Evolutionary conservation across 768 basidiomycete genomes (phyloP), one percentile per base, ranked within the genome.

Genomic region (Lenzites betulinus): DNA sequence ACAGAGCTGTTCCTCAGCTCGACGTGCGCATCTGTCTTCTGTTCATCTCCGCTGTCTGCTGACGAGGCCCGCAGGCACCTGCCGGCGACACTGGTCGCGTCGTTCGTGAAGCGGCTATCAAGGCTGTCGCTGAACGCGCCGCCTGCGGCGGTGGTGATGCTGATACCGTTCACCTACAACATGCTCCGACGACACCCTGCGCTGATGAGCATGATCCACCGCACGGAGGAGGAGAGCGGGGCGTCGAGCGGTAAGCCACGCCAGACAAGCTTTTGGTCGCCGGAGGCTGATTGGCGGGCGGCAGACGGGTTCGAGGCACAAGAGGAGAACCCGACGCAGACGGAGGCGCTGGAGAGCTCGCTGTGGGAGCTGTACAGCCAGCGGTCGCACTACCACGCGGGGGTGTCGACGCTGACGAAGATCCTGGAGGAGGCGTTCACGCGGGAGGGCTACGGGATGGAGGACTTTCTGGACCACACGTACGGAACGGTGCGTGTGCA

Each of bases 391-490:
- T 98, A 98, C 70, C 87, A 95, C 62, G 77, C 90, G 1, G 83
- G 86, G 1, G 89, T 96, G n/a, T 86, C 92, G n/a, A 92, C 92
- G 0, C 73, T 98, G 47, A 87, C 86, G 28, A 88, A 88, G 69
- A 88, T 99, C 55, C 92, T 97, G 66, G 81, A 81, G 13, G 94
- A 95, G 70, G 88, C 90, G 5, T 97, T 99, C 75, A 98, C 93
- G n/a, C 98, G 96, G 70, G 92, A 89, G 18, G 81, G 79, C 36
- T 98, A 95, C 73, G 78, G 85, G 15, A 84, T 97, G 85, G 96
- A 98, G 66, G 96, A 98, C 71, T 99, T 98, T 73, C 73, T 98
- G 70, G 97, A 98, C 72, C 96, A 98, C 70, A 90, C 91, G 2
- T 94, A 93, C 67, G 82, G 80, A 39, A 93, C 92, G 65, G 92